Conservation (phyloP, 1,284 basidiomycete species). For the Peniophora sp. region DNA sequence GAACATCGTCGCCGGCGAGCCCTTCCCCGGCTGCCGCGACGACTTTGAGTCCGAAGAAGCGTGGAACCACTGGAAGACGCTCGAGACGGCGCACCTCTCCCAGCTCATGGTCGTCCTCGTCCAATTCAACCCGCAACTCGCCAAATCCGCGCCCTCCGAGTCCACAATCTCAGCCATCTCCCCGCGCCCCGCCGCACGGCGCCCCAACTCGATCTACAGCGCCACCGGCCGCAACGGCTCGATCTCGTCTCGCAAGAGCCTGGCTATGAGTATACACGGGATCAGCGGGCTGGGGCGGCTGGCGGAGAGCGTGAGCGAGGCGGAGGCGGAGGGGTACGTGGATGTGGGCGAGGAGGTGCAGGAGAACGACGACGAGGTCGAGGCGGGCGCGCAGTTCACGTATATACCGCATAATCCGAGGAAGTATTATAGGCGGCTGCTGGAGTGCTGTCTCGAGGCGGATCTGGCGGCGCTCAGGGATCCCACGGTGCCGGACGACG, state of each 20-base stretch:
- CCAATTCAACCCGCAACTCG: conserved; percentile 80
- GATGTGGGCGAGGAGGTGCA: conserved; percentile 29
- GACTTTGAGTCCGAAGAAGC: conserved; percentile 81
- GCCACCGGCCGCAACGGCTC: conserved; percentile 42
- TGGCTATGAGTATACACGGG: conserved; percentile 17
- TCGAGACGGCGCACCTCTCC: conserved; percentile 81
- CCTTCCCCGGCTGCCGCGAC: conserved; percentile 80
- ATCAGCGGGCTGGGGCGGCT: conserved; percentile 12
- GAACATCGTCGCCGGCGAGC: conserved; percentile 78
- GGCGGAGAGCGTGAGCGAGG: conserved; percentile 24
- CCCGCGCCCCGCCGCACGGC: conserved; percentile 29
- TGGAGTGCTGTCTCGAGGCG: conserved; percentile 77
- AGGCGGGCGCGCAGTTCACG: conserved; percentile 68
- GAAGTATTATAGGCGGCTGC: conserved; percentile 76
- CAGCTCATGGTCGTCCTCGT: conserved; percentile 88
- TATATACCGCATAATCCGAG: conserved; percentile 89
- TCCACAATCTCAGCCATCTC: conserved; percentile 15
- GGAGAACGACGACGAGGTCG: conserved; percentile 60
- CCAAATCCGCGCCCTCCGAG: conserved; percentile 66
- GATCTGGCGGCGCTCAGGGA: conserved; percentile 89
- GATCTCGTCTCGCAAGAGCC: conserved; percentile 57
- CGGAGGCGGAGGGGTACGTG: conserved; percentile 19
- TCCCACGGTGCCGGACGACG: conserved; percentile 84
- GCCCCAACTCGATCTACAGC: conserved; percentile 53
- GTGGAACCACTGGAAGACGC: conserved; percentile 78